A percentile compares a stretch with the other conserved stretches of the same genome.
phyloP scores from a whole-genome alignment of 1,284 basidiomycete genomes.

The Trametes pubescens region DNA sequence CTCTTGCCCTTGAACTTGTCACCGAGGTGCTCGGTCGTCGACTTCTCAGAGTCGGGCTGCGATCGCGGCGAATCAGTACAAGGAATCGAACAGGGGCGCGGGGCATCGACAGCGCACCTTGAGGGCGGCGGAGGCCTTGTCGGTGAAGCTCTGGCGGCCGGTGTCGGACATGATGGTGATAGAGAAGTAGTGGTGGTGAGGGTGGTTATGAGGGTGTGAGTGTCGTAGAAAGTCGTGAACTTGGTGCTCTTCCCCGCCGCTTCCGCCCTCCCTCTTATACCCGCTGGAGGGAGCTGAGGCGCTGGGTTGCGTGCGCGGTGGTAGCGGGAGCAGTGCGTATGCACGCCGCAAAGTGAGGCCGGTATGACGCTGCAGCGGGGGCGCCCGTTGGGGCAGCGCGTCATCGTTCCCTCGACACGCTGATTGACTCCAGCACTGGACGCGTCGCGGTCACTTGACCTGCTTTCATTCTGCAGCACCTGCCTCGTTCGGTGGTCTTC shows the following conservation, averaged over 20 bases:
- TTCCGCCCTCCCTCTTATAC: conserved; percentile 14
- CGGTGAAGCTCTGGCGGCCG: conserved; percentile 51
- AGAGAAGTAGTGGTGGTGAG: conserved; percentile 11
- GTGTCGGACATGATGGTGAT: conserved; percentile 47
- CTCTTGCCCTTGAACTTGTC: conserved; percentile 47
- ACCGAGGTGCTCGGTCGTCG: conserved; percentile 46
- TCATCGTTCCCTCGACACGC: conserved; percentile 10
- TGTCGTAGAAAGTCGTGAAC: conserved; percentile 13
- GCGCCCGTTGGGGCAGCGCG: conserved; percentile 16
- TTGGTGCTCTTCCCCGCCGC: background rate
- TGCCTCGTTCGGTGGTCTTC: conserved; percentile 3
- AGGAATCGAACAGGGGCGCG: background rate
- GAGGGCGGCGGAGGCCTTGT: conserved; percentile 49
- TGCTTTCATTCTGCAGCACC: conserved; percentile 4
- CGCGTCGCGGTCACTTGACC: conserved; percentile 25
- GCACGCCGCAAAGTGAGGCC: conserved; percentile 15
- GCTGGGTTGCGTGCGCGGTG: background rate
- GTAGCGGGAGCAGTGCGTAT: background rate
- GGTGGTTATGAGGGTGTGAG: background rate
- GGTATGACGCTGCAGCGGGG: conserved; percentile 16
- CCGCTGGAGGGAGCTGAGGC: background rate
- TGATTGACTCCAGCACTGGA: conserved; percentile 3
- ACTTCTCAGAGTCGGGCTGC: conserved; percentile 48
- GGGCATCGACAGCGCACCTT: conserved; percentile 41
- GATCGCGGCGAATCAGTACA: background rate